phyloP scores from a whole-genome alignment of 2,329 filamentous ascomycete genomes.

The Tricladium varicosporioides region DNA sequence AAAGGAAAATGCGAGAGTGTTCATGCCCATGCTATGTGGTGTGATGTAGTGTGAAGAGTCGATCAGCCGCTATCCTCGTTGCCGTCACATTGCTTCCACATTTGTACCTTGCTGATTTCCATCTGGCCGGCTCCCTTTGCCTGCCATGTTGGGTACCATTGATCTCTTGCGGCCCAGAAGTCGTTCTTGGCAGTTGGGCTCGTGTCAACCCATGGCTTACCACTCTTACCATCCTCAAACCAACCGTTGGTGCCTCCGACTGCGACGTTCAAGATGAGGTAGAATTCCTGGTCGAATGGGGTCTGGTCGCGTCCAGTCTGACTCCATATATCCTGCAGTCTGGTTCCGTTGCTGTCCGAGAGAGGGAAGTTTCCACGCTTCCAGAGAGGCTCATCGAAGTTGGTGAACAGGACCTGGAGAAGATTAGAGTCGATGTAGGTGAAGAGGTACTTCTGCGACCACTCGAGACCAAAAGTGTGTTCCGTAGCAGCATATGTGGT shows the following conservation, averaged over 20 bases:
- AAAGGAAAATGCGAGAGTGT: not conserved
- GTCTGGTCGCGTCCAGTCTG: slow-evolving; percentile 59
- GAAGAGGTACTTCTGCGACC: slow-evolving; percentile 86
- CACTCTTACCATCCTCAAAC: slow-evolving; percentile 70
- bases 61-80: slow-evolving; percentile 38
- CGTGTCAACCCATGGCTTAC: slow-evolving; percentile 77
- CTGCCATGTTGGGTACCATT: slow-evolving; percentile 72
- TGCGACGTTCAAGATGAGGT: slow-evolving; percentile 72
- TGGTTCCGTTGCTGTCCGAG: slow-evolving; percentile 62
- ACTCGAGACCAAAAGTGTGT: slow-evolving; percentile 81
- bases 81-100: slow-evolving; percentile 68
- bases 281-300: slow-evolving; percentile 75
- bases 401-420: slow-evolving; percentile 76
- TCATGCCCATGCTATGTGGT: too few species aligned
- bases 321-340: slow-evolving; percentile 62
- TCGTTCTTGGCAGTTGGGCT: slow-evolving; percentile 66
- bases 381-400: slow-evolving; percentile 69
- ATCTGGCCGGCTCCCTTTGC: slow-evolving; percentile 55
- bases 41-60: not conserved
- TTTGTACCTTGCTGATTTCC: slow-evolving; percentile 67
- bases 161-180: slow-evolving; percentile 68
- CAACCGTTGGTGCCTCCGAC: slow-evolving; percentile 80
- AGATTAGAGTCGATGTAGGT: slow-evolving; percentile 81
- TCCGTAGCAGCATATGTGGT: slow-evolving; percentile 67
- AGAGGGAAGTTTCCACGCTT: slow-evolving; percentile 65